Evolutionary conservation across 2,329 filamentous ascomycete species (phyloP).

Genomic region (Cordyceps cateniannulata): DNA sequence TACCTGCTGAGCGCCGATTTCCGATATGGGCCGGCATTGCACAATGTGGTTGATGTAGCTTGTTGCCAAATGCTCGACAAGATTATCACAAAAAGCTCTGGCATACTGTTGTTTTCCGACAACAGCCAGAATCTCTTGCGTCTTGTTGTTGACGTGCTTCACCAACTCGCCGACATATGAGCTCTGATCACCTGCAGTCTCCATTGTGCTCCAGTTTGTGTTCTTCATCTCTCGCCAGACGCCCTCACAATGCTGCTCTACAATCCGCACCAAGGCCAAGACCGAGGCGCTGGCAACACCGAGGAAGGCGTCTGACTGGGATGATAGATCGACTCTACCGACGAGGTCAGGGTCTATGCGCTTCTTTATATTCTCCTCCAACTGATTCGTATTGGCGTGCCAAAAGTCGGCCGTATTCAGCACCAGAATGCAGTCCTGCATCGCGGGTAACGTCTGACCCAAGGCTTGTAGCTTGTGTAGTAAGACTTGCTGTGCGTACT

Average conservation of each 20-base stretch:
- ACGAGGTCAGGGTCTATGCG: constrained; percentile 76
- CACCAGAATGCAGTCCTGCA: constrained; percentile 78
- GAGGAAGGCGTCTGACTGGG: constrained; percentile 90
- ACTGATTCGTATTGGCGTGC: constrained; percentile 83
- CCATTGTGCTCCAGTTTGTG: constrained; percentile 89
- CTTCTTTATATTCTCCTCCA: constrained; percentile 91
- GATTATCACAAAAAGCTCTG: constrained; percentile 87
- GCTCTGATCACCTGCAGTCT: constrained; percentile 88
- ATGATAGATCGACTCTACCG: constrained; percentile 76
- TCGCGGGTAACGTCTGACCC: constrained; percentile 42
- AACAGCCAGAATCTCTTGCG: constrained; percentile 67
- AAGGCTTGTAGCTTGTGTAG: constrained; percentile 60
- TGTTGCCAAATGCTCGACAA: constrained; percentile 81
- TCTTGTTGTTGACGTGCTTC: constrained; percentile 62
- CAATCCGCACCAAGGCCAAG: constrained; percentile 72
- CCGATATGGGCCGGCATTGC: constrained; percentile 82
- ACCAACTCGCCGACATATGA: constrained; percentile 82
- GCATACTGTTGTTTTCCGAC: constrained; percentile 91
- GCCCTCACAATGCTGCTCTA: constrained; percentile 75
- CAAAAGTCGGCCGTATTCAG: constrained; percentile 98
- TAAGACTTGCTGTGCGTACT: constrained; percentile 90
- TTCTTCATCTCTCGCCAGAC: constrained; percentile 97
- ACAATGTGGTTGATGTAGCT: constrained; percentile 79
- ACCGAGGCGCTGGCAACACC: constrained; percentile 88
- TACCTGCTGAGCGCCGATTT: constrained; percentile 89